Conservation (phyloP, 495 filamentous ascomycete species). For the Letharia columbiana region DNA sequence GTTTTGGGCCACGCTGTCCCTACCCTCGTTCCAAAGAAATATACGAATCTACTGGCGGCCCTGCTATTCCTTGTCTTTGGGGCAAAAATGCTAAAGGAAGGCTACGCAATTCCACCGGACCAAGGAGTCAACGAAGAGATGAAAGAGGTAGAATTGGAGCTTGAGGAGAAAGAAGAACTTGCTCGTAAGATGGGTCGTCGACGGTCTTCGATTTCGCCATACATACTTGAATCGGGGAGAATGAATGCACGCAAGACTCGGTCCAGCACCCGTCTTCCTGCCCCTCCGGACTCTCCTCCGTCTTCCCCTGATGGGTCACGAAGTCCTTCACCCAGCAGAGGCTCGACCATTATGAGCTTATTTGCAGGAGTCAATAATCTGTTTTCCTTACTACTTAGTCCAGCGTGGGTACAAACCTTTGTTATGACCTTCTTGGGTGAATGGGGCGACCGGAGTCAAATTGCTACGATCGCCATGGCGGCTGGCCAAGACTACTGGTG, state of each 20-base stretch:
- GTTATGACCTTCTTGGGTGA: slow-evolving; percentile 98
- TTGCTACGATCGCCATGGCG: slow-evolving; percentile 98
- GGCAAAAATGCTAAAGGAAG: slow-evolving; percentile 74
- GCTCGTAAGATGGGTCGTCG: slow-evolving; percentile 46
- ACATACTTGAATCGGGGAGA: slow-evolving; percentile 43
- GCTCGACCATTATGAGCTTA: slow-evolving; percentile 34
- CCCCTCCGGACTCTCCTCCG: slow-evolving; percentile 42
- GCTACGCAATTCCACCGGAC: slow-evolving; percentile 73
- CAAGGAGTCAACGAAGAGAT: slow-evolving; percentile 92
- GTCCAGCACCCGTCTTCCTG: slow-evolving; percentile 42
- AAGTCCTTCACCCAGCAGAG: slow-evolving; percentile 43
- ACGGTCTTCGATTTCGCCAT: slow-evolving; percentile 45
- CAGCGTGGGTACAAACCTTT: slow-evolving; percentile 98
- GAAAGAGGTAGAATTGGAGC: slow-evolving; percentile 90
- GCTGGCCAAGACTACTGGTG: slow-evolving; percentile 98
- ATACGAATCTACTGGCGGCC: slow-evolving; percentile 80
- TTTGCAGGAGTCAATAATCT: slow-evolving; percentile 72
- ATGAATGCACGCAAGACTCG: slow-evolving; percentile 38
- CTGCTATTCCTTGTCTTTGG: slow-evolving; percentile 85
- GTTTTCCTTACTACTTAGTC: slow-evolving; percentile 76
- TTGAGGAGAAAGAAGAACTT: slow-evolving; percentile 84
- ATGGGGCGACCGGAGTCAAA: slow-evolving; percentile 96
- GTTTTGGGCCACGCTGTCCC: slow-evolving; percentile 92
- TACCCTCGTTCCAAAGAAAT: slow-evolving; percentile 75
- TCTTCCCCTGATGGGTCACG: slow-evolving; percentile 49